These are phyloP conservation scores for Dicorynia guianensis DNA, from an alignment of 306 rosid genomes.

Conservation along the genomic window DNA sequence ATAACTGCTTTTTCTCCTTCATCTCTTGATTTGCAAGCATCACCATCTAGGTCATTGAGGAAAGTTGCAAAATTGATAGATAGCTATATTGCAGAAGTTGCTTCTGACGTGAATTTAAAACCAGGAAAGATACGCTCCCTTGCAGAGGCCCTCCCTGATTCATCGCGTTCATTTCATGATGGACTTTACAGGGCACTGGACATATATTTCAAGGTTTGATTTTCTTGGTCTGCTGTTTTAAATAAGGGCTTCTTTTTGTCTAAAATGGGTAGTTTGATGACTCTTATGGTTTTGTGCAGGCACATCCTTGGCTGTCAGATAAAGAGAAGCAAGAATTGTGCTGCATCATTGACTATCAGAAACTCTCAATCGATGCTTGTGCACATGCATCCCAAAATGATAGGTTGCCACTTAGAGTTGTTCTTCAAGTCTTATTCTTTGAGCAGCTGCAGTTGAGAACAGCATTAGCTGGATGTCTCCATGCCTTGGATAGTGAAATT, in stretches of 20 bases:
- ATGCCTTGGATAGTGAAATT: conserved; percentile 69
- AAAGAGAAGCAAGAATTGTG: conserved; percentile 87
- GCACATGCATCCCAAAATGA: conserved; percentile 94
- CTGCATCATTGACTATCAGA: conserved; percentile 77
- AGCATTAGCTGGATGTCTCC: conserved; percentile 81
- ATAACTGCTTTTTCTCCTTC: conserved; percentile 73
- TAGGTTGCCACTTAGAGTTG: conserved; percentile 86
- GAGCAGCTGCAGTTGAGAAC: conserved; percentile 92
- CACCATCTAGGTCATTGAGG: conserved; percentile 63
- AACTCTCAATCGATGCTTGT: conserved; percentile 90
- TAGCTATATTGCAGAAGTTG: conserved; percentile 57
- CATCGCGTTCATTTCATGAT: conserved; percentile 82
- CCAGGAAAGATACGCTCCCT: conserved; percentile 51
- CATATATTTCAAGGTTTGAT: conserved; percentile 84
- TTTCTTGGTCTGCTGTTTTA: conserved; percentile 42
- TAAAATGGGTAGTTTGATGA: conserved; percentile 8
- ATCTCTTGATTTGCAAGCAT: conserved; percentile 59
- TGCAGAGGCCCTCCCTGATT: conserved; percentile 75
- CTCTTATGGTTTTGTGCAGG: conserved; percentile 54
- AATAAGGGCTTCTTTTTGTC: conserved; percentile 10
- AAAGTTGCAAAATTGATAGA: conserved; percentile 69
- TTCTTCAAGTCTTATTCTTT: conserved; percentile 93
- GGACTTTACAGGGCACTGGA: conserved; percentile 91
- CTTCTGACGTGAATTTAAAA: conserved; percentile 60
- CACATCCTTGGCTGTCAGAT: conserved; percentile 84